phyloP scores from a whole-genome alignment of 192 early-diverging fungal species.

The Cetraspora pellucida region DNA sequence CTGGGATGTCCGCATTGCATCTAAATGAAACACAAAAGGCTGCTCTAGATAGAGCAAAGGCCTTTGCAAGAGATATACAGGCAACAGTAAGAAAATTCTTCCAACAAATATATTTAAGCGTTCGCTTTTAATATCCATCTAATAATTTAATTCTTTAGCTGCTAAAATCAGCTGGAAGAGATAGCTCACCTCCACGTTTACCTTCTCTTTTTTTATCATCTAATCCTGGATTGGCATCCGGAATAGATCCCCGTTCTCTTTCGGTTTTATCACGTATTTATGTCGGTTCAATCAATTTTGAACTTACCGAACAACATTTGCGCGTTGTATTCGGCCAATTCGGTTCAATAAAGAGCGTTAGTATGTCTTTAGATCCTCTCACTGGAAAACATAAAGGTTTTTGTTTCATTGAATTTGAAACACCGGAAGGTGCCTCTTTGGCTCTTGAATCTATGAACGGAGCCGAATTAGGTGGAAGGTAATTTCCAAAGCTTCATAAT shows the following conservation, averaged over 20 bases:
- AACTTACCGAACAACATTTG: constrained; percentile 81
- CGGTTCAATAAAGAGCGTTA: constrained; percentile 74
- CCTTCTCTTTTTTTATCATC: constrained; percentile 32
- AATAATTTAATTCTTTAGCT: constrained; percentile 10
- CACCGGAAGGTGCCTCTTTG: constrained; percentile 81
- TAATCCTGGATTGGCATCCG: constrained; percentile 36
- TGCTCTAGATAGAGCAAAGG: constrained; percentile 36
- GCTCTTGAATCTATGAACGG: constrained; percentile 82
- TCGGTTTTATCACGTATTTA: constrained; percentile 59
- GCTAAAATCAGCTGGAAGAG: constrained; percentile 32
- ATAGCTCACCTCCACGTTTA: constrained; percentile 24
- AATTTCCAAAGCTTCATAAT: constrained; percentile 26
- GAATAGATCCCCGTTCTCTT: constrained; percentile 40
- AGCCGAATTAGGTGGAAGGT: constrained; percentile 80
- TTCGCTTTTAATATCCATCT: not conserved
- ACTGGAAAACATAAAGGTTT: constrained; percentile 84
- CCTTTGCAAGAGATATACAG: constrained; percentile 36
- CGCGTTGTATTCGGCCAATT: constrained; percentile 75
- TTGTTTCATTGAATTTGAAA: constrained; percentile 89
- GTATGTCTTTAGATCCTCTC: constrained; percentile 76
- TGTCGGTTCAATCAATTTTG: constrained; percentile 86
- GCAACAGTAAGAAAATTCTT: constrained; percentile 18
- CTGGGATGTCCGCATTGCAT: constrained; percentile 23
- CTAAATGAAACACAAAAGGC: constrained; percentile 36
- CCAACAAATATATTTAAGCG: not conserved